Evolutionary conservation across 345 rosid genomes (phyloP), one percentile per base, ranked within the genome.

Genomic region (Boechera retrofracta): DNA sequence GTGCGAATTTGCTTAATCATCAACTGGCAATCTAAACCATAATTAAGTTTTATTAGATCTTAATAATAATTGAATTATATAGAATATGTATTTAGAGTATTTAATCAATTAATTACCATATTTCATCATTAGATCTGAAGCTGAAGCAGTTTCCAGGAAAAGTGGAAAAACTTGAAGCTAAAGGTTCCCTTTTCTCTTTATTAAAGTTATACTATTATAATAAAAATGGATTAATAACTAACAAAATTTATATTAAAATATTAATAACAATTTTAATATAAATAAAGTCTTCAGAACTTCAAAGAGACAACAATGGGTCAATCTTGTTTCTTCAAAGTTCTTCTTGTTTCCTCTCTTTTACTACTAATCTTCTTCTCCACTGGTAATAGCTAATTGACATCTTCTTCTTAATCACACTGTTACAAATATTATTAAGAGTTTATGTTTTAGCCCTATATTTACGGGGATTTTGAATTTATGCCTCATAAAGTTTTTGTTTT

Each of bases 71-170:
- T 7, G 24, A 28, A 11, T 5, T 9, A 51, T 12, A 53, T 5
- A 48, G n/a, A 61, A 41, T 10, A 7, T 13, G 3, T 32, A 6
- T 3, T 4, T 29, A 5, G 7, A 56, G 49, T 74, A 56, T 45
- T 2, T 33, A 56, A 38, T 57, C 13, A 64, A 1, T 2, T 11
- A 64, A 15, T 21, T 21, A 44, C 28, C 9, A 70, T 63, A 1
- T 64, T 56, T 64, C 72, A 47, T 71, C 81, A 65, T 77, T 77
- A 77, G 81, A 77, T 77, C 81, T 77, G 81, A 77, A 70, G 76
- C 71, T 77, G 66, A 64, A 57, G 76, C 67, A 71, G 62, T 77
- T 77, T 77, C 81, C 77, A 77, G 81, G 81, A 58, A 77, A 77
- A 64, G 71, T 77, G 58, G 76, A 54, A 16, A 77, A 13, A 49